These are phyloP conservation scores for Xerophyta viscosa DNA, from an alignment of 106 monocot species.

Conservation along the genomic window DNA sequence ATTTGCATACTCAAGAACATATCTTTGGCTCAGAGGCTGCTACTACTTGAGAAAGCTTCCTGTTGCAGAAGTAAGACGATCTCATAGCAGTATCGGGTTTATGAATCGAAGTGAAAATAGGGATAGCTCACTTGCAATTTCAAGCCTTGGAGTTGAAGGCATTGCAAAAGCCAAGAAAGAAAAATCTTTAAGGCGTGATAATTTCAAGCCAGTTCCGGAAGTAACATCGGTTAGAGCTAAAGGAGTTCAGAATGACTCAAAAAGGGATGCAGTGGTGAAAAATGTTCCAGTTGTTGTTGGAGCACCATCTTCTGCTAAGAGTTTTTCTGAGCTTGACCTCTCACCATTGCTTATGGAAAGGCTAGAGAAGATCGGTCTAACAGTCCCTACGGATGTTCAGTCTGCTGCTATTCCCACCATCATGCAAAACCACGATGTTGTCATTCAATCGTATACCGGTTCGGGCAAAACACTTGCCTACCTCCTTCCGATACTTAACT, in stretches of 20 bases:
- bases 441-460: constrained; percentile 97
- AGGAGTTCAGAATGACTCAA: constrained; percentile 7
- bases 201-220: constrained; percentile 13
- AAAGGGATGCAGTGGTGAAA: constrained; percentile 7
- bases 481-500: constrained; percentile 84
- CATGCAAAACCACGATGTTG: constrained; percentile 62
- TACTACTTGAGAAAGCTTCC: constrained; percentile 26
- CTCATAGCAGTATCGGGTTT: constrained; percentile 24
- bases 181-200: constrained; percentile 10
- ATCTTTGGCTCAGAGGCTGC: constrained; percentile 19
- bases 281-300: constrained; percentile 31
- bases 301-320: constrained; percentile 53
- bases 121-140: constrained; percentile 35
- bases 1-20: constrained; percentile 39
- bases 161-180: constrained; percentile 18
- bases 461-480: constrained; percentile 98
- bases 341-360: constrained; percentile 53
- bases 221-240: constrained; percentile 21
- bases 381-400: constrained; percentile 85
- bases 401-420: constrained; percentile 78
- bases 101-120: constrained; percentile 13
- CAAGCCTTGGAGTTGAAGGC: constrained; percentile 36
- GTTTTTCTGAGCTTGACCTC: constrained; percentile 73
- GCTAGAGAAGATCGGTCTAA: constrained; percentile 52
- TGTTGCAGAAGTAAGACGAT: constrained; percentile 13